phyloP scores from a whole-genome alignment of 805 yeast species.

The Starmerella stigmatis region DNA sequence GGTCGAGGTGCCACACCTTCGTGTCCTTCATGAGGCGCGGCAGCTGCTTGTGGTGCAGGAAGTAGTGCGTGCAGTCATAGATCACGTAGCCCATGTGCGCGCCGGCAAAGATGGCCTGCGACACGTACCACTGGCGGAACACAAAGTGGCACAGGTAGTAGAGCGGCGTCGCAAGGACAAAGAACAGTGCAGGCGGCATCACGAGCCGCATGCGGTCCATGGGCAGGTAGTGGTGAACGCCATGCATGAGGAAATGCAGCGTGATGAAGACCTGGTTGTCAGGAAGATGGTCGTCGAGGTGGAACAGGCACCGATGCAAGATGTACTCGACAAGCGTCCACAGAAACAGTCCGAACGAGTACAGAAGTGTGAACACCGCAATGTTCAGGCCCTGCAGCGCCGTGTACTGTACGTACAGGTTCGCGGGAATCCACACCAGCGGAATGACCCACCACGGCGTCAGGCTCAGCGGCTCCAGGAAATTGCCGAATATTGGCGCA shows the following conservation, averaged over 20 bases:
- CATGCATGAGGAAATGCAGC: slow-evolving; percentile 83
- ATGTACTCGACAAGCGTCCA: slow-evolving; percentile 91
- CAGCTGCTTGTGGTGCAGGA: slow-evolving; percentile 76
- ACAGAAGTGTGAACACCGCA: slow-evolving; percentile 36
- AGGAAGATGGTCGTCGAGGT: slow-evolving; percentile 78
- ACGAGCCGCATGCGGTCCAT: slow-evolving; percentile 92
- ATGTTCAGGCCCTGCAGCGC: slow-evolving; percentile 43
- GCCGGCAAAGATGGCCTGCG: slow-evolving; percentile 90
- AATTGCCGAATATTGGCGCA: slow-evolving; percentile 90
- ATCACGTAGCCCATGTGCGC: slow-evolving; percentile 87
- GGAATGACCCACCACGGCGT: slow-evolving; percentile 97
- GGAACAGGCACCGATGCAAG: slow-evolving; percentile 87
- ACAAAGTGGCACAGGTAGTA: slow-evolving; percentile 63
- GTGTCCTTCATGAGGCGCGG: slow-evolving; percentile 67
- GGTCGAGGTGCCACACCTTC: slow-evolving; percentile 89
- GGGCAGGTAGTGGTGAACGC: slow-evolving; percentile 94
- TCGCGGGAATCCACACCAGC: slow-evolving; percentile 72
- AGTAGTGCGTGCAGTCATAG: slow-evolving; percentile 91
- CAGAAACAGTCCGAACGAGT: slow-evolving; percentile 69
- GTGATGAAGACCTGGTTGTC: slow-evolving; percentile 64
- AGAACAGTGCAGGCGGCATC: slow-evolving; percentile 86
- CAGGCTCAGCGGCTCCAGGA: slow-evolving; percentile 78
- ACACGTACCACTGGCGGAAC: slow-evolving; percentile 64
- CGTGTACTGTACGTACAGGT: slow-evolving; percentile 48
- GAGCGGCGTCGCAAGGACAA: slow-evolving; percentile 66